Evolutionary conservation across 2,329 filamentous ascomycete species (phyloP), one percentile per base, ranked within the genome.

Genomic region (Sporothrix euskadiensis): DNA sequence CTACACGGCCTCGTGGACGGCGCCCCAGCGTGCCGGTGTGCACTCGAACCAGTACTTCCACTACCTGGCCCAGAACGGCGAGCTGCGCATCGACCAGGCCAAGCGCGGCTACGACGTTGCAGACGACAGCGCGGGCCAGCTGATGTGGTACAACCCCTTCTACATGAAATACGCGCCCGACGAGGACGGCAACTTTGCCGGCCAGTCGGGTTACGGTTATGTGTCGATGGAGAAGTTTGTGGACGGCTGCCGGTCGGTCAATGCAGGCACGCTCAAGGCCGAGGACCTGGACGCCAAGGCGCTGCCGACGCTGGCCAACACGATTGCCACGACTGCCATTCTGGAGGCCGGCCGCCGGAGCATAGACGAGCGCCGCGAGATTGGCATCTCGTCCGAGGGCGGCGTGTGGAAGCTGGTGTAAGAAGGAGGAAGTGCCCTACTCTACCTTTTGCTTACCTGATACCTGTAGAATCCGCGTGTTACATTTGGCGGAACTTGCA

Each of bases 31-130:
- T 79, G 94, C 94, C 0, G 94, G 95, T 69, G 94, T 98, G n/a
- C 95, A 98, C 83, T 95, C 92, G 1, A 97, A 97, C 82, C 94
- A 98, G 84, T 96, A 97, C 84, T 98, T 98, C 85, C 94, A 98
- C 83, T 97, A 96, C 84, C 91, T 98, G 84, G 94, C 89, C 3
- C 88, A 89, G 74, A 89, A 91, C 73, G 94, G 94, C 76, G 94
- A 98, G 84, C 90, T 98, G 78, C 89, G 93, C 74, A 89, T 97
- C 78, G 93, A 98, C 84, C 95, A 98, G 84, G 94, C 94, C 61
- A 79, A 97, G 86, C 89, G 94, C 72, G 94, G 94, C 66, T 98
- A 98, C 83, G 94, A 98, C 79, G 92, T 98, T 12, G 94, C 94
- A n/a, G 92, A 94, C 76, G 94, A 98, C 80, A 87, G 83, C 26